Evolutionary conservation across 148 eudicot species (phyloP), one percentile per base, ranked within the genome.

Genomic region (Bassia scoparia): DNA sequence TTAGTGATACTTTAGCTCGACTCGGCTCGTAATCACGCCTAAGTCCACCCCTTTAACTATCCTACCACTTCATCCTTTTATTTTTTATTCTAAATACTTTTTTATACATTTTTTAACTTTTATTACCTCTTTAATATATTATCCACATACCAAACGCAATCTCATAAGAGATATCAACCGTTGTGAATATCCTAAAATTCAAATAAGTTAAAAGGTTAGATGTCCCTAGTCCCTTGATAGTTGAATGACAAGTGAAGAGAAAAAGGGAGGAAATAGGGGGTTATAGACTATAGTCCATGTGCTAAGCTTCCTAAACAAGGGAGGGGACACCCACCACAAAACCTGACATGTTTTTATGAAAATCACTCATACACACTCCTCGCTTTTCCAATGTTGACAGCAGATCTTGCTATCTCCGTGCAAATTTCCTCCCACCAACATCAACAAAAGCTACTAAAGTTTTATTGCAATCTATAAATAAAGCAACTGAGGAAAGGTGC

Each of bases 381-480:
- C 33, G 9, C n/a, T 53, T 14, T 64, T 41, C n/a, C 58, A 61
- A 31, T n/a, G 59, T 73, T 73, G 17, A 44, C 27, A 54, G 62
- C 27, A 53, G 38, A 38, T 55, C 24, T 37, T 21, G 60, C 24
- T 9, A 46, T 71, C n/a, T 59, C 9, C 56, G 41, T 61, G 61
- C 11, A 61, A 35, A 63, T 43, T 8, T 33, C 31, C 61, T 68
- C 68, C 68, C 20, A 60, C 11, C 18, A 59, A 27, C 54, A 55
- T 38, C 3, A 74, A 34, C 34, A 52, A 75, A 59, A 75, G 78
- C 56, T 68, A 11, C 63, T 41, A 67, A 63, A 16, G 33, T 14
- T 8, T 14, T 11, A 63, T n/a, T 37, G n/a, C n/a, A 62, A 62
- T 7, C 60, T 55, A 13, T 0, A 35, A 70, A n/a, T n/a, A n/a